Base-by-base conservation (phyloP, 208 protist species). In the Crithidia bombi region DNA sequence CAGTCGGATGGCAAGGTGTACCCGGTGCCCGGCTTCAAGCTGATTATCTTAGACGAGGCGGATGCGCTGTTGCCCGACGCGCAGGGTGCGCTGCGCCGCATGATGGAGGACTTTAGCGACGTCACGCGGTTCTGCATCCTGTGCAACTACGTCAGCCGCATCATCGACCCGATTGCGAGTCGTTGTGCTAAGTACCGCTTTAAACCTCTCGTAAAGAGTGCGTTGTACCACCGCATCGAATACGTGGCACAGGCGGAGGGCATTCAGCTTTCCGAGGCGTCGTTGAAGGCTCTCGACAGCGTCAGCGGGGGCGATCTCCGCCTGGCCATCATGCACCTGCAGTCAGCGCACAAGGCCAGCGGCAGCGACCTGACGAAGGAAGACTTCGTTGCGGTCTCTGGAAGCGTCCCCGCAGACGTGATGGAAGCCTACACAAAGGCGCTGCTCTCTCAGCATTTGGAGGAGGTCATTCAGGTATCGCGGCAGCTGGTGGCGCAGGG, bases 11-110 rank as follows among this genome's bases (percentile, higher is more conserved):
- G 92, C 35, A 88, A 93, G 43, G 71, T 78, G 21, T 98, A 97
- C 69, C 90, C 93, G 11, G 89, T 95, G 4, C 92, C 93, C 5
- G 80, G 85, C n/a, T 98, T 98, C 85, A 99, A 99, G 86, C 81
- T 99, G 9, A 99, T 99, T 73, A 99, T 99, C 61, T 86, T 99
- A 1, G 99, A 99, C 78, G 99, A 99, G 85, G 98, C 98, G 6
- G 99, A 99, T 83, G 96, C 94, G 44, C 93, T 99, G 87, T 98
- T 99, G 28, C 75, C 78, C 0, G 98, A 99, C 70, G 99, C 99
- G 12, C 99, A 99, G 78, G 95, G 87, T 17, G 98, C 98, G 9
- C 87, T 99, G 28, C 89, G 99, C 35, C 86, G 99, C 32, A 99
- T 98, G 75, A 99, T 99, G 87, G 98, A 99, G 78, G 92, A 96